Evolutionary conservation across 2,329 filamentous ascomycete species (phyloP).

Genomic region (Colletotrichum aenigma): DNA sequence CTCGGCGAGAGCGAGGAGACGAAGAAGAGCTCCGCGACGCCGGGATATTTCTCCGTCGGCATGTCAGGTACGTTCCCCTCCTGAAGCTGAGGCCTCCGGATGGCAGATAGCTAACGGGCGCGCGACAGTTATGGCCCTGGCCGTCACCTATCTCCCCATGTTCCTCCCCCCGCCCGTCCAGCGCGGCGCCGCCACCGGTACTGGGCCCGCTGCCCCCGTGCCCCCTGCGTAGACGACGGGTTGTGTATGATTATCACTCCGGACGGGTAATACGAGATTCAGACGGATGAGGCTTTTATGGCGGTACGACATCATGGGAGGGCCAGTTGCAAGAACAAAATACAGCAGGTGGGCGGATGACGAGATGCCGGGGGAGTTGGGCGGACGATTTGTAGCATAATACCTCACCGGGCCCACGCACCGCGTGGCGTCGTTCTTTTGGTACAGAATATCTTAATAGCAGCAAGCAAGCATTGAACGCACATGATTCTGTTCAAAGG

Average conservation of each 20-base stretch:
- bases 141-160: slow-evolving; percentile 54
- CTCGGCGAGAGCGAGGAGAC: slow-evolving; percentile 74
- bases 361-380: background rate
- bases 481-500: accelerated
- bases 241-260: background rate
- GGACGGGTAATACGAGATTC: background rate
- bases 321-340: too few species aligned
- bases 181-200: slow-evolving; percentile 30
- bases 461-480: background rate
- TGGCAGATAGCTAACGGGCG: background rate
- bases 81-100: too few species aligned
- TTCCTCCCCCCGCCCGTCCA: slow-evolving; percentile 48
- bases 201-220: slow-evolving; percentile 33
- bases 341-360: too few species aligned
- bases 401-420: background rate
- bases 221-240: slow-evolving; percentile 22
- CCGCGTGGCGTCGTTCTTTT: background rate
- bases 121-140: slow-evolving; percentile 62
- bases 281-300: background rate
- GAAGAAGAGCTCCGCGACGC: slow-evolving; percentile 69
- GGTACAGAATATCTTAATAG: background rate
- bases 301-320: background rate
- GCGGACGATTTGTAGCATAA: background rate
- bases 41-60: slow-evolving; percentile 72
- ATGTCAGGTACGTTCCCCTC: slow-evolving; percentile 71